Base-by-base conservation (phyloP, 2,329 filamentous ascomycete species). In the Rhynchosporium agropyri region DNA sequence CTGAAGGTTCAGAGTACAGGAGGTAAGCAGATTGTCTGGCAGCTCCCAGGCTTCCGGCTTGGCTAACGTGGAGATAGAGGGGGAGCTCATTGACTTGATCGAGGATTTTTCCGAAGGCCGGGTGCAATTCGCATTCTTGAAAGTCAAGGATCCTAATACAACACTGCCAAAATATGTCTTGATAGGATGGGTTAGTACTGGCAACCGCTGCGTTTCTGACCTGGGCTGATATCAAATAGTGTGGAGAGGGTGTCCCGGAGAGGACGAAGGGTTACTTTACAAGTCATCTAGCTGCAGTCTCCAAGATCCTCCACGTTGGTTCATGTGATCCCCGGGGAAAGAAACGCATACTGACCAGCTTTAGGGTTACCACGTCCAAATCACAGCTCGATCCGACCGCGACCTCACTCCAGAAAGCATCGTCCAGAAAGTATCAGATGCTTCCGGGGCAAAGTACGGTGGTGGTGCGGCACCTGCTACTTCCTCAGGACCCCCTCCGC, bases 261-360 rank as follows among this genome's bases (percentile, higher is more conserved):
- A 84, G 94, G 72, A 98, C 94, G 65, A 99, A 98, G 79, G 95
- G 95, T 68, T 98, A 98, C 79, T 99, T 99, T 76, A 97, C 92
- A 69, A 97, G 92, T 79, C 94, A 99, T 78, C 81, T 95, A 54
- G 88, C 90, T 65, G 89, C 92, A 54, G 92, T 98, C 43, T 88
- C 92, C 66, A 97, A 97, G 78, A 83, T 97, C 70, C 85, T 99
- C 48, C 93, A 97, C 79, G 88, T 88, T 74, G 57, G 79, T 74
- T 15, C 28, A 20, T n/a, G 8, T 31, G 45, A 55, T 40, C 48
- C 29, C 15, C 51, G 31, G 15, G 4, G 36, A 51, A 6, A 40
- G 33, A n/a, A 53, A 46, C 51, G 29, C 26, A 60, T 66, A 33
- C 64, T 65, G 50, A 68, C 55, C 40, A 62, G 62, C 55, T 46